Conservation (phyloP, 2,329 filamentous ascomycete species). For the Phyllosticta citrichinensis region DNA sequence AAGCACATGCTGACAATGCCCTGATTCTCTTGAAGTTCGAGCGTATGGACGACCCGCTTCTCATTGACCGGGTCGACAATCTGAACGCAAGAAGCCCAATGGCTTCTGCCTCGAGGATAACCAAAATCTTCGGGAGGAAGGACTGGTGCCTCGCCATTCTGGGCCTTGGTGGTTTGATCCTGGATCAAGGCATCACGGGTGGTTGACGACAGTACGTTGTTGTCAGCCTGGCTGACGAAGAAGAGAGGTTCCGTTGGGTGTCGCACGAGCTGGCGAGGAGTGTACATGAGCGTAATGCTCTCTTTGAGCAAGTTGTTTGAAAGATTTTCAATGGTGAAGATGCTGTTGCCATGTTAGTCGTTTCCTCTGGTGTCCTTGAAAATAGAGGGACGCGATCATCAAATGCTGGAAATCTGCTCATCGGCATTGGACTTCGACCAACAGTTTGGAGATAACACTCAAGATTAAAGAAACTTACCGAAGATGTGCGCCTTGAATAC, state of each 20-base stretch:
- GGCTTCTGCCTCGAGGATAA: conserved; percentile 69
- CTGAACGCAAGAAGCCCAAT: conserved; percentile 95
- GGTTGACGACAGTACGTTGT: conserved; percentile 77
- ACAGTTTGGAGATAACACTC: too few species aligned
- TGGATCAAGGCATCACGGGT: conserved; percentile 64
- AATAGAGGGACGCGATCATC: not conserved
- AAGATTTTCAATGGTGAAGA: conserved; percentile 83
- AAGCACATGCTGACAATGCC: conserved; percentile 78
- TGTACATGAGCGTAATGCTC: conserved; percentile 78
- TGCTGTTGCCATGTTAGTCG: conserved; percentile 39
- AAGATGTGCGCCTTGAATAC: conserved; percentile 79
- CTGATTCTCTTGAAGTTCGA: conserved; percentile 83
- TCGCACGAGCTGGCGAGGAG: conserved; percentile 75
- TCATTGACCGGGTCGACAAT: conserved; percentile 69
- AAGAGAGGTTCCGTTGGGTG: conserved; percentile 84
- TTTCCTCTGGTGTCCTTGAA: too few species aligned
- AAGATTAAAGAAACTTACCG: conserved; percentile 48
- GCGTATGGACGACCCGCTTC: conserved; percentile 62
- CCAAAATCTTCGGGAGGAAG: conserved; percentile 78
- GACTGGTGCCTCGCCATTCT: conserved; percentile 32
- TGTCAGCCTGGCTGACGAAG: conserved; percentile 89
- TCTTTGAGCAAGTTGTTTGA: conserved; percentile 80
- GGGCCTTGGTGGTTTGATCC: conserved; percentile 42
- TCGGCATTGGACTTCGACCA: too few species aligned
- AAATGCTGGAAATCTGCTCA: conserved; percentile 18